Evolutionary conservation across 2,329 filamentous ascomycete species (phyloP).

Genomic region (Epichloe typhina): DNA sequence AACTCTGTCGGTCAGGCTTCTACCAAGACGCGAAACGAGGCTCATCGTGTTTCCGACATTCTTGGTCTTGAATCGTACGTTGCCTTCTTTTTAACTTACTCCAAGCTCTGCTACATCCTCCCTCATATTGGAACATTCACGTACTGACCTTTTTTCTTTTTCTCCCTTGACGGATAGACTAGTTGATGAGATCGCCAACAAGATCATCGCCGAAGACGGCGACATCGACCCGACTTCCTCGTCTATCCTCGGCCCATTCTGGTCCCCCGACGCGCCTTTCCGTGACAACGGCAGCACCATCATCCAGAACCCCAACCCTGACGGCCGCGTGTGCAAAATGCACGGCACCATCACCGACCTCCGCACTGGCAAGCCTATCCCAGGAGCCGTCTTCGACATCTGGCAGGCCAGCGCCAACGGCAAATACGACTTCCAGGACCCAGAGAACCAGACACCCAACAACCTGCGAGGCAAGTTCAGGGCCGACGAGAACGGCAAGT

Average conservation of each 20-base stretch:
- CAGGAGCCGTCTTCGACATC: slow-evolving; percentile 59
- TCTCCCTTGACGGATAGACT: slow-evolving; percentile 21
- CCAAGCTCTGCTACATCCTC: too few species aligned
- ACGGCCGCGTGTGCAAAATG: slow-evolving; percentile 51
- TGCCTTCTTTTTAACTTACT: too few species aligned
- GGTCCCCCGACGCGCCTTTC: slow-evolving; percentile 63
- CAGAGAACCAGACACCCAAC: slow-evolving; percentile 55
- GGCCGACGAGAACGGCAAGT: slow-evolving; percentile 55
- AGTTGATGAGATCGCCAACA: slow-evolving; percentile 51
- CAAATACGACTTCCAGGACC: slow-evolving; percentile 66
- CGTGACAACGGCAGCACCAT: slow-evolving; percentile 52
- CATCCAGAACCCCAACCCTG: slow-evolving; percentile 46
- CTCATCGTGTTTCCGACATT: slow-evolving; percentile 59
- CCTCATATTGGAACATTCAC: too few species aligned
- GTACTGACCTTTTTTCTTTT: neutral
- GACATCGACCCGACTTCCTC: slow-evolving; percentile 56
- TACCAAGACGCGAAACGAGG: slow-evolving; percentile 57
- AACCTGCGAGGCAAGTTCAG: slow-evolving; percentile 68
- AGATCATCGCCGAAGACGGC: slow-evolving; percentile 47
- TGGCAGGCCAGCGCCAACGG: slow-evolving; percentile 68
- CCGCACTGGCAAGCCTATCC: slow-evolving; percentile 52
- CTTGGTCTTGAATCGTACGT: slow-evolving; percentile 58
- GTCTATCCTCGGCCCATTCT: slow-evolving; percentile 66
- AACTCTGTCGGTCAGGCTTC: slow-evolving; percentile 62
- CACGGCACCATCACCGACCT: slow-evolving; percentile 55